Conservation (phyloP, 176 grass and related monocot genomes). For the Elymus sibiricus region DNA sequence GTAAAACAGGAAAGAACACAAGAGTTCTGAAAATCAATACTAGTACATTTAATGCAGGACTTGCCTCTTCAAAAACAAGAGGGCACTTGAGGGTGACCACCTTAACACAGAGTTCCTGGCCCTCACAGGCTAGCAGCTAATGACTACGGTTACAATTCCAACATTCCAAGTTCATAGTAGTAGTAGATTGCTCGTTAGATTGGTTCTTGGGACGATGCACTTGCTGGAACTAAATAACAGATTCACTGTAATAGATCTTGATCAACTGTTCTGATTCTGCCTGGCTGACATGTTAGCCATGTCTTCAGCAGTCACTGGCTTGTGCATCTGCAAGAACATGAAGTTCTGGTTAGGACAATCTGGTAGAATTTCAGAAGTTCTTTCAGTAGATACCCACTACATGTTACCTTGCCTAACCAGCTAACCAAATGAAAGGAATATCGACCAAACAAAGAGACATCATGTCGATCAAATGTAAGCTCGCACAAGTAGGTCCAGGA, state of each 20-base stretch:
- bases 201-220: neutral
- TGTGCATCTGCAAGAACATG: slow-evolving; percentile 79
- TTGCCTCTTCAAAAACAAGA: neutral
- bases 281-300: slow-evolving; percentile 41
- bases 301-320: slow-evolving; percentile 64
- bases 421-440: neutral
- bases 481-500: slow-evolving; percentile 3
- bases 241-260: neutral
- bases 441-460: neutral
- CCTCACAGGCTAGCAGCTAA: neutral
- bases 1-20: neutral
- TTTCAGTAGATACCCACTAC: slow-evolving; percentile 11
- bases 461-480: neutral
- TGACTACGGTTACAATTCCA: neutral
- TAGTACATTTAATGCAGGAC: neutral
- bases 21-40: neutral
- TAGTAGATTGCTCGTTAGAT: slow-evolving; percentile 4
- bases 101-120: neutral
- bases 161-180: neutral
- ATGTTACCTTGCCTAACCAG: neutral
- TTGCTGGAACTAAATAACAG: neutral
- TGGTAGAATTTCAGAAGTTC: neutral
- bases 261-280: slow-evolving; percentile 43
- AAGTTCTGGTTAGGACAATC: slow-evolving; percentile 13
- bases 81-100: neutral